Conservation (phyloP, 2,329 filamentous ascomycete species). For the Laburnicola sp. region DNA sequence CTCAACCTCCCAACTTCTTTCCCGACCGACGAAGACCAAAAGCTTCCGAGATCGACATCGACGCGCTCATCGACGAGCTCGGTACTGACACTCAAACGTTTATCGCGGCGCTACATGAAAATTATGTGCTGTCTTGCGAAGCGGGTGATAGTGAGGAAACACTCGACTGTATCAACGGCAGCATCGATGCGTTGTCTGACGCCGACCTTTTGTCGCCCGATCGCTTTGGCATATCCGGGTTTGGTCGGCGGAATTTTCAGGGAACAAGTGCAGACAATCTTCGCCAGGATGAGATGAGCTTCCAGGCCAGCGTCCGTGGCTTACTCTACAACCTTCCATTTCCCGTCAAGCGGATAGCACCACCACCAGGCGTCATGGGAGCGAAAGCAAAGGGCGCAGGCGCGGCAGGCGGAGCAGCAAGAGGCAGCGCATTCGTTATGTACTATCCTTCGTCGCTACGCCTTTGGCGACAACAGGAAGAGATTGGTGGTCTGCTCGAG, state of each 20-base stretch:
- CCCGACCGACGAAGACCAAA: slow-evolving; percentile 50
- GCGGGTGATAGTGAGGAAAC: slow-evolving; percentile 61
- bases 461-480: slow-evolving; percentile 81
- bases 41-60: slow-evolving; percentile 52
- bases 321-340: slow-evolving; percentile 81
- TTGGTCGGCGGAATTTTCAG: slow-evolving; percentile 53
- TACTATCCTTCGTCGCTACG: slow-evolving; percentile 86
- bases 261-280: slow-evolving; percentile 67
- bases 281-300: slow-evolving; percentile 91
- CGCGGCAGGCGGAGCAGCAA: slow-evolving; percentile 20
- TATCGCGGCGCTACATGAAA: slow-evolving; percentile 87
- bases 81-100: slow-evolving; percentile 92
- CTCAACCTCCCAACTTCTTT: slow-evolving; percentile 53
- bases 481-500: slow-evolving; percentile 74
- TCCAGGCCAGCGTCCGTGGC: slow-evolving; percentile 86
- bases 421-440: slow-evolving; percentile 77
- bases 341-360: slow-evolving; percentile 70
- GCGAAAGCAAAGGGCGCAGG: slow-evolving; percentile 36
- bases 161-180: slow-evolving; percentile 79
- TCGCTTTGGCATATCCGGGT: slow-evolving; percentile 65
- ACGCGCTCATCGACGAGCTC: slow-evolving; percentile 85
- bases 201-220: slow-evolving; percentile 82
- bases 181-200: slow-evolving; percentile 82
- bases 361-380: slow-evolving; percentile 42
- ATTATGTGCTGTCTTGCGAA: slow-evolving; percentile 85